These are phyloP conservation scores for Colletotrichum horii DNA, from an alignment of 2,329 filamentous ascomycete species.

Conservation along the genomic window DNA sequence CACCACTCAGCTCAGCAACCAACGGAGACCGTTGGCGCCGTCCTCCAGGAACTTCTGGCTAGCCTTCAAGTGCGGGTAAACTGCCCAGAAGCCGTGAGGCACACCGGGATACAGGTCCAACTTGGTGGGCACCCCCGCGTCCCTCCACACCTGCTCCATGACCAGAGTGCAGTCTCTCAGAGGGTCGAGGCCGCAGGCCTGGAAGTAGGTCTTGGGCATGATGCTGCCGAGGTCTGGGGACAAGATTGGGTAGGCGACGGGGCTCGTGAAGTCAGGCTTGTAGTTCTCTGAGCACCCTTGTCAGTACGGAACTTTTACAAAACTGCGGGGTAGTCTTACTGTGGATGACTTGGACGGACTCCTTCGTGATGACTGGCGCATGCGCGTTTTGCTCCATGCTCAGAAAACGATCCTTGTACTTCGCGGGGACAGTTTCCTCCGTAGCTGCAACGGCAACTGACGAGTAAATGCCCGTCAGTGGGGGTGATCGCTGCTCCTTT, in stretches of 20 bases:
- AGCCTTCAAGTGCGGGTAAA: constrained; percentile 26
- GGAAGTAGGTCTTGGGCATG: constrained; percentile 37
- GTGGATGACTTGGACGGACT: constrained; percentile 27
- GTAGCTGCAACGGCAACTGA: constrained; percentile 26
- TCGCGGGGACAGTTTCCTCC: constrained; percentile 27
- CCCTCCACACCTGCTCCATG: constrained; percentile 32
- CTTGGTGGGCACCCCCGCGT: constrained; percentile 30
- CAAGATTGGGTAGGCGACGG: constrained; percentile 29
- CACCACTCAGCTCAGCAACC: constrained; percentile 21
- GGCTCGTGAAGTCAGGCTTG: constrained; percentile 27
- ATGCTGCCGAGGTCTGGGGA: constrained; percentile 22
- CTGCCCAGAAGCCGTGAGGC: constrained; percentile 34
- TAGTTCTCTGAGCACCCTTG: constrained; percentile 27
- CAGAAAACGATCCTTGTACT: constrained; percentile 31
- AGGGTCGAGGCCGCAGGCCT: constrained; percentile 33
- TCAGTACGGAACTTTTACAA: not conserved
- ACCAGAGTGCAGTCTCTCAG: constrained; percentile 32
- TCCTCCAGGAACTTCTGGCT: constrained; percentile 27
- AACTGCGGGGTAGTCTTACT: constrained; percentile 19
- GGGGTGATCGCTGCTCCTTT: constrained; percentile 22
- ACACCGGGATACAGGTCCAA: constrained; percentile 33
- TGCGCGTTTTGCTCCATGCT: constrained; percentile 30
- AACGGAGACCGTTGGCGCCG: constrained; percentile 26
- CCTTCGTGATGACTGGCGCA: constrained; percentile 26
- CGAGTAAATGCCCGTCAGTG: constrained; percentile 31